phyloP scores from a whole-genome alignment of 768 basidiomycete genomes.

The Hygrocybe coccinea region DNA sequence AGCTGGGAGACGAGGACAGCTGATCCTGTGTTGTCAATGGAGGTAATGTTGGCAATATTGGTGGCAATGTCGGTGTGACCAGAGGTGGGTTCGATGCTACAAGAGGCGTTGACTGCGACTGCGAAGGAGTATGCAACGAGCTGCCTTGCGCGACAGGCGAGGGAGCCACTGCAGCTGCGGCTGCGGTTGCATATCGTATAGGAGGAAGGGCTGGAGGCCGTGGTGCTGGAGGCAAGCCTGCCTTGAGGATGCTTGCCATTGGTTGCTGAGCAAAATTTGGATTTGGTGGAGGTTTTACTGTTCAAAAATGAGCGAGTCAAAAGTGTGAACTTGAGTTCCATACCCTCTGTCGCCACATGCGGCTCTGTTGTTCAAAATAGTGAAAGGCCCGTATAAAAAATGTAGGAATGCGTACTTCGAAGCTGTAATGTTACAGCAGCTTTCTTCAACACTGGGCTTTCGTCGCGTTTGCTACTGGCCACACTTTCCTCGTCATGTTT shows the following conservation, averaged over 20 bases:
- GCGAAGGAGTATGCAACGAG: constrained; percentile 21
- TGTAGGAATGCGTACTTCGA: constrained; percentile 54
- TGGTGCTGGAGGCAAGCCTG: constrained; percentile 56
- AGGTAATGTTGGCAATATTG: constrained; percentile 20
- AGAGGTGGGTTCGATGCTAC: constrained; percentile 32
- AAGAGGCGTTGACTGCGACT: constrained; percentile 26
- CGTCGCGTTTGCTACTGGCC: constrained; percentile 68
- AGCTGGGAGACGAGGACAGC: constrained; percentile 66
- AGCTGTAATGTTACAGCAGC: constrained; percentile 55
- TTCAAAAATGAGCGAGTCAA: constrained; percentile 5
- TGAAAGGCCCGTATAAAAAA: constrained; percentile 5
- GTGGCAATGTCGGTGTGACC: constrained; percentile 34
- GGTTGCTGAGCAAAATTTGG: constrained; percentile 80
- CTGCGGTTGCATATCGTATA: constrained; percentile 88
- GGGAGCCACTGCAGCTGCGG: constrained; percentile 54
- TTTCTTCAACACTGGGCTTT: constrained; percentile 79
- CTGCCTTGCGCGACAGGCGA: constrained; percentile 24
- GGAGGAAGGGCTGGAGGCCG: constrained; percentile 63
- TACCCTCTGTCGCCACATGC: constrained; percentile 57
- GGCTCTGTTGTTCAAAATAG: constrained; percentile 44
- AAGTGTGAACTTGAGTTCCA: constrained; percentile 13
- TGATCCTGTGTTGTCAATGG: constrained; percentile 33
- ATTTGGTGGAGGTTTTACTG: constrained; percentile 72
- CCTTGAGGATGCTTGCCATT: constrained; percentile 69
- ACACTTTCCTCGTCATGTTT: constrained; percentile 79